Conservation (phyloP, 768 basidiomycete species). For the Kwoniella mangroviensis region DNA sequence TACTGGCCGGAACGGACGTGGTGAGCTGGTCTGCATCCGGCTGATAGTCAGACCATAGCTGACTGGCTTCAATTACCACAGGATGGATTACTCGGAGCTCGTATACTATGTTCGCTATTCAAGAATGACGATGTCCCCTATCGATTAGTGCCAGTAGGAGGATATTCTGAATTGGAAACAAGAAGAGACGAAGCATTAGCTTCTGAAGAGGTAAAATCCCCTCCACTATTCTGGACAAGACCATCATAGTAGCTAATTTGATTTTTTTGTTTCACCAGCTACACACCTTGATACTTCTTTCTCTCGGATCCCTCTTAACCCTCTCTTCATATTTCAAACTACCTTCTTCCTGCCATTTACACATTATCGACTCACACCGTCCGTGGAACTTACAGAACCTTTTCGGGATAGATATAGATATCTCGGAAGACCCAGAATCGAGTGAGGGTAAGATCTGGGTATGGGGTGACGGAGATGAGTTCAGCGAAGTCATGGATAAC, state of each 20-base stretch:
- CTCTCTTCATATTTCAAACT: constrained; percentile 65
- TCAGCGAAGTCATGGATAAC: constrained; percentile 65
- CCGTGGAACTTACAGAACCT: constrained; percentile 87
- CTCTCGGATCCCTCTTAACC: constrained; percentile 88
- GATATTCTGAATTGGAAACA: constrained; percentile 73
- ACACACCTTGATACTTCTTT: constrained; percentile 86
- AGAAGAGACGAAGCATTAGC: constrained; percentile 70
- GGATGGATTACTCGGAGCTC: constrained; percentile 87
- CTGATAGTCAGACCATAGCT: background rate
- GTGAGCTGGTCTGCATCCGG: constrained; percentile 21
- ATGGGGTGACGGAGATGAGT: constrained; percentile 87
- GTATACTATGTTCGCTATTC: constrained; percentile 86
- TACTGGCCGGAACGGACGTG: constrained; percentile 53
- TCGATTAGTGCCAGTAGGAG: constrained; percentile 84
- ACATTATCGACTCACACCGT: constrained; percentile 92
- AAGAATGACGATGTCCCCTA: constrained; percentile 93
- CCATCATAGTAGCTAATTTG: background rate
- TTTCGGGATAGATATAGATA: constrained; percentile 63
- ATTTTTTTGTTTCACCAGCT: constrained; percentile 37
- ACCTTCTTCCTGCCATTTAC: constrained; percentile 67
- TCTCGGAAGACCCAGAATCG: constrained; percentile 53
- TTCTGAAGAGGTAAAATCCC: constrained; percentile 67
- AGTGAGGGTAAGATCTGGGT: constrained; percentile 68
- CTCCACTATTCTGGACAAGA: background rate
- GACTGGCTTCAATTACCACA: constrained; percentile 15